Evolutionary conservation across 352 stramenopile species (phyloP).

Genomic region (Pythium angustatum): DNA sequence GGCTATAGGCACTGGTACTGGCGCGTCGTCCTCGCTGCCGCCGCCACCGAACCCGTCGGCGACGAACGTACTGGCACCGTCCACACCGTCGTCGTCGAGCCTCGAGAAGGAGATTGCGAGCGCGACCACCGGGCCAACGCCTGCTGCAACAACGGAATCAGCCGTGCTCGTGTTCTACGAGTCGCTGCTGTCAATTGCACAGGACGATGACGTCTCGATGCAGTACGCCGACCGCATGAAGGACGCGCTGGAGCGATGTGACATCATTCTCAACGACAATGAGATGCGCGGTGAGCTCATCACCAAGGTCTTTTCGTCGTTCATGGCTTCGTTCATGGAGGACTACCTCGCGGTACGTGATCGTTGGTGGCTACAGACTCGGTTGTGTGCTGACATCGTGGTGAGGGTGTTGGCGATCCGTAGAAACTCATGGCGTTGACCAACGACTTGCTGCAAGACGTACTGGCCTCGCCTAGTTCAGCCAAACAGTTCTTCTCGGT

Average conservation of each 20-base stretch:
- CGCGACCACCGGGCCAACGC: neutral
- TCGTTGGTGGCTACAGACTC: too few relatives aligned
- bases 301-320: slow-evolving; percentile 68
- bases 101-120: slow-evolving; percentile 47
- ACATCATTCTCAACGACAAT: slow-evolving; percentile 65
- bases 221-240: slow-evolving; percentile 44
- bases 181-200: slow-evolving; percentile 43
- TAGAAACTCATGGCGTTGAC: slow-evolving; percentile 60
- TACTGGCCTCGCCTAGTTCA: slow-evolving; percentile 58
- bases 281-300: slow-evolving; percentile 67
- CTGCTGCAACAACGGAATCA: slow-evolving; percentile 29
- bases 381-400: too few relatives aligned
- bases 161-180: slow-evolving; percentile 53
- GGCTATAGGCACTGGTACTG: slow-evolving; percentile 7
- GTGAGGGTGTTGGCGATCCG: neutral
- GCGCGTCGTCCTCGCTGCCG: slow-evolving; percentile 10
- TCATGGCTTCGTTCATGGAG: slow-evolving; percentile 58
- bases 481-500: slow-evolving; percentile 65
- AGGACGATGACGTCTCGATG: slow-evolving; percentile 42
- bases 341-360: slow-evolving; percentile 58
- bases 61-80: slow-evolving; percentile 12
- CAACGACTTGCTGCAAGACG: slow-evolving; percentile 69
- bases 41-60: slow-evolving; percentile 6
- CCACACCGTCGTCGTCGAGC: slow-evolving; percentile 43
- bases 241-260: slow-evolving; percentile 51